Percentiles rank a stretch among this genome's conserved stretches.
Conservation (phyloP, 495 filamentous ascomycete species). For the Penicillium turbatum region DNA sequence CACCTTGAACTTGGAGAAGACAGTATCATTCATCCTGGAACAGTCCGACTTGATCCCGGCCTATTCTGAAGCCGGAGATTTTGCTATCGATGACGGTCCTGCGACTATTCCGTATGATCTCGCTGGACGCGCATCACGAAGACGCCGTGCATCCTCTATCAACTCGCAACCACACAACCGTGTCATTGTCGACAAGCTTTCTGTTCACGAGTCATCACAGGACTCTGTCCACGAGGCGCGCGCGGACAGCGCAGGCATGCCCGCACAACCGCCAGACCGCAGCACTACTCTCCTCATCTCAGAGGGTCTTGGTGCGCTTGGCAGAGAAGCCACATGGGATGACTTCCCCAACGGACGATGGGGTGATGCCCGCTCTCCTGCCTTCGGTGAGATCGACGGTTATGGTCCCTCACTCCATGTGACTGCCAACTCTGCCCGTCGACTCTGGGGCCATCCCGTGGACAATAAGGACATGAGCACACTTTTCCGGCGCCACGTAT, state of each 20-base stretch:
- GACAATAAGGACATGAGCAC: slow-evolving; percentile 63
- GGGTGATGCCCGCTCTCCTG: slow-evolving; percentile 85
- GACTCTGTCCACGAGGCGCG: slow-evolving; percentile 54
- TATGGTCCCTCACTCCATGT: slow-evolving; percentile 91
- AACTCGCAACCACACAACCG: slow-evolving; percentile 68
- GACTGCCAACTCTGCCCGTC: slow-evolving; percentile 66
- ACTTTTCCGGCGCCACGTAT: slow-evolving; percentile 76
- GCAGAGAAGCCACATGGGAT: slow-evolving; percentile 96
- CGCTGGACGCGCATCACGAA: slow-evolving; percentile 24
- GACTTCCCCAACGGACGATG: slow-evolving; percentile 97
- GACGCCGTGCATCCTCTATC: slow-evolving; percentile 48
- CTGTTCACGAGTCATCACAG: slow-evolving; percentile 33
- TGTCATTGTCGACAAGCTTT: slow-evolving; percentile 64
- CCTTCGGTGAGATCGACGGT: slow-evolving; percentile 93
- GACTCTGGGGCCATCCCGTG: slow-evolving; percentile 78
- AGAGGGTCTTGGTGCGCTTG: slow-evolving; percentile 84
- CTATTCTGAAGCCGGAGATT: slow-evolving; percentile 29
- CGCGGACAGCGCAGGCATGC: slow-evolving; percentile 41
- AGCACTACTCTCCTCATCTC: slow-evolving; percentile 87
- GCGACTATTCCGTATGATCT: slow-evolving; percentile 36
- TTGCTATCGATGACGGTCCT: slow-evolving; percentile 41
- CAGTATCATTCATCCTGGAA: slow-evolving; percentile 89
- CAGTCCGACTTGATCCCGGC: slow-evolving; percentile 74
- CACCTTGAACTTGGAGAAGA: slow-evolving; percentile 94
- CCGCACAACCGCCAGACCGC: slow-evolving; percentile 46